These are phyloP conservation scores for Metschnikowia gelsemii DNA, from an alignment of 805 yeast genomes.

Conservation along the genomic window DNA sequence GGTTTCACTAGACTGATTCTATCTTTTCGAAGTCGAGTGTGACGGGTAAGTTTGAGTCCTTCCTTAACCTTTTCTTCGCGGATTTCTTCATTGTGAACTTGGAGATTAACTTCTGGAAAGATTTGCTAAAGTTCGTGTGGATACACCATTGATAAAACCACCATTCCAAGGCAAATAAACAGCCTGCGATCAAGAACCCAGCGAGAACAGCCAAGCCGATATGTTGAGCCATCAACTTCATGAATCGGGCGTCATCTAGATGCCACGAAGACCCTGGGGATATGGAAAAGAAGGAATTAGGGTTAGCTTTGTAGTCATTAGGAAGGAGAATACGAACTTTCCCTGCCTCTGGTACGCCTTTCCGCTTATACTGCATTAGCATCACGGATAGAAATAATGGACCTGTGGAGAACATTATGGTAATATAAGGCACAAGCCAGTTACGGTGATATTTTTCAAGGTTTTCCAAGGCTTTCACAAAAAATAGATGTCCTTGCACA, in stretches of 20 bases:
- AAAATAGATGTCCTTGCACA: slow-evolving; percentile 84
- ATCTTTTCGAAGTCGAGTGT: slow-evolving; percentile 31
- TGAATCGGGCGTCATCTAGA: slow-evolving; percentile 76
- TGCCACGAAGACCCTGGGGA: slow-evolving; percentile 93
- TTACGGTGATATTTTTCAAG: slow-evolving; percentile 59
- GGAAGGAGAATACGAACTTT: slow-evolving; percentile 72
- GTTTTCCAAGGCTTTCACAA: slow-evolving; percentile 63
- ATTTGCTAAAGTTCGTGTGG: slow-evolving; percentile 29
- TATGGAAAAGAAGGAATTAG: slow-evolving; percentile 67
- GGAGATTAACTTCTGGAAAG: slow-evolving; percentile 15
- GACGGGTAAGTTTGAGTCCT: slow-evolving; percentile 54
- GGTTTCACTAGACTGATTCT: slow-evolving; percentile 12
- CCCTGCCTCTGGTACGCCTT: slow-evolving; percentile 68
- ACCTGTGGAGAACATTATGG: slow-evolving; percentile 92
- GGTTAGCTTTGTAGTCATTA: slow-evolving; percentile 61
- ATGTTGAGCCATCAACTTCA: slow-evolving; percentile 72
- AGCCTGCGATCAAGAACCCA: slow-evolving; percentile 60
- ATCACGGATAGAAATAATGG: slow-evolving; percentile 83
- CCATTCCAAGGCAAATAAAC: slow-evolving; percentile 39
- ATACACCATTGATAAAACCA: slow-evolving; percentile 39
- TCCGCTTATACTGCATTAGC: slow-evolving; percentile 84
- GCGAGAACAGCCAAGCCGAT: slow-evolving; percentile 66
- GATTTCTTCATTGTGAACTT: slow-evolving; percentile 18
- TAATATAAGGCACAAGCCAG: slow-evolving; percentile 84
- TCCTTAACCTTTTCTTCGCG: slow-evolving; percentile 44